Evolutionary conservation across 192 early-diverging fungal species (phyloP), one percentile per base, ranked within the genome.

Genomic region (Geranomyces michiganensis): DNA sequence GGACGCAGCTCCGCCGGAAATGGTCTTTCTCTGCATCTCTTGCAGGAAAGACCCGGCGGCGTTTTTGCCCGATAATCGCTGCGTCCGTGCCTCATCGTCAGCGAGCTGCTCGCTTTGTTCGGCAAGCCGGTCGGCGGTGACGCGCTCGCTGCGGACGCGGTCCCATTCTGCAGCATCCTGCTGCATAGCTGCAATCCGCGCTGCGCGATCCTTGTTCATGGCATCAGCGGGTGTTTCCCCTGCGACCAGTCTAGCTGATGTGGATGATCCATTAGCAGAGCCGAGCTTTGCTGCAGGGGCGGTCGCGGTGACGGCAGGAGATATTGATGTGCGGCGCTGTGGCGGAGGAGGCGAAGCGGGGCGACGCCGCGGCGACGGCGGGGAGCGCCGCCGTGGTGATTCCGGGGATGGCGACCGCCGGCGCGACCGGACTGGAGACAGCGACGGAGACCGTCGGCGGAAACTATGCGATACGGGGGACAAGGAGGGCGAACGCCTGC

Each of bases 181-280:
- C 64, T 71, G 45, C 82, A 83, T 83, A 17, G 65, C 76, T 8
- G 81, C 77, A 14, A 81, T 51, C 17, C 69, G 44, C 30, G 51
- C 44, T 47, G 27, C 56, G 9, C 70, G 67, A 12, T 77, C 79
- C n/a, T 68, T 63, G 22, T 77, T 71, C 32, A 56, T n/a, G 22
- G 46, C 26, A n/a, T n/a, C n/a, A n/a, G n/a, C 44, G 26, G 10
- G 66, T 64, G 22, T 44, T n/a, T n/a, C n/a, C n/a, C n/a, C n/a
- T n/a, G n/a, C n/a, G n/a, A n/a, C n/a, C n/a, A n/a, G 32, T 44
- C 49, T 21, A 44, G 29, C 24, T n/a, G n/a, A n/a, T n/a, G n/a
- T n/a, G n/a, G n/a, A n/a, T n/a, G n/a, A n/a, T n/a, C n/a, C n/a
- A n/a, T n/a, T n/a, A n/a, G n/a, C n/a, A n/a, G n/a, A n/a, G n/a